Evolutionary conservation across 2,329 filamentous ascomycete genomes (phyloP).

Genomic region (Ilyonectria destructans): DNA sequence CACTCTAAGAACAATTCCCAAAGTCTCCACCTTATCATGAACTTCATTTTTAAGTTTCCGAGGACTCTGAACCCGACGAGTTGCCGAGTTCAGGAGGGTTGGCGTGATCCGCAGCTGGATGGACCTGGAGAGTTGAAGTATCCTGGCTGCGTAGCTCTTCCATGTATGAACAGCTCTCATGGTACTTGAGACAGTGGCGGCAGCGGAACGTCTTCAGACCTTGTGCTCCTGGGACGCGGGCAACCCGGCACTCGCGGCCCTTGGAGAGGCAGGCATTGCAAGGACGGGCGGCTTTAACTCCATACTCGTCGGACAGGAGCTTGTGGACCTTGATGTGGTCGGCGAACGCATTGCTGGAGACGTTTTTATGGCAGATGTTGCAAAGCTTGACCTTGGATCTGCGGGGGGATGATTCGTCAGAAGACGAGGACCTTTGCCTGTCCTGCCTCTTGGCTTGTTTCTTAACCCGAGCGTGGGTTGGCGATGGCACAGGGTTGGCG

Average conservation of each 20-base stretch:
- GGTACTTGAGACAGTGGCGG: constrained; percentile 12
- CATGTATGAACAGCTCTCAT: constrained; percentile 17
- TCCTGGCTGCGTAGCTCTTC: neutral
- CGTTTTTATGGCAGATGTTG: neutral
- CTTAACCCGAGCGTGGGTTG: no score
- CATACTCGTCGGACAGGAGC: constrained; percentile 3
- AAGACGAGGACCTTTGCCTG: no score
- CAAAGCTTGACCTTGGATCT: constrained; percentile 5
- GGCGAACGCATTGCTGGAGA: constrained; percentile 9
- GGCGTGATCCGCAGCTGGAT: neutral
- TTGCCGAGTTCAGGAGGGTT: neutral
- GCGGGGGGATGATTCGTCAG: neutral
- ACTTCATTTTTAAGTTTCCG: neutral
- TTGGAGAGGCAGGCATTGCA: constrained; percentile 4
- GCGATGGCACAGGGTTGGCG: no score
- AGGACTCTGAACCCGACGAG: neutral
- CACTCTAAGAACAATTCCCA: no score
- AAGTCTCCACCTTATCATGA: neutral
- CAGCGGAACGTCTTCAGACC: constrained; percentile 10
- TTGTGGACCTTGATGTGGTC: constrained; percentile 13
- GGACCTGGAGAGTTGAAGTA: neutral
- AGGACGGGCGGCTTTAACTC: neutral
- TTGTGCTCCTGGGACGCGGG: neutral
- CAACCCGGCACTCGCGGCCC: constrained; percentile 2
- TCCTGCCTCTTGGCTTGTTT: no score